These are phyloP conservation scores for Neurospora terricola DNA, from an alignment of 495 filamentous ascomycete genomes.

Conservation along the genomic window DNA sequence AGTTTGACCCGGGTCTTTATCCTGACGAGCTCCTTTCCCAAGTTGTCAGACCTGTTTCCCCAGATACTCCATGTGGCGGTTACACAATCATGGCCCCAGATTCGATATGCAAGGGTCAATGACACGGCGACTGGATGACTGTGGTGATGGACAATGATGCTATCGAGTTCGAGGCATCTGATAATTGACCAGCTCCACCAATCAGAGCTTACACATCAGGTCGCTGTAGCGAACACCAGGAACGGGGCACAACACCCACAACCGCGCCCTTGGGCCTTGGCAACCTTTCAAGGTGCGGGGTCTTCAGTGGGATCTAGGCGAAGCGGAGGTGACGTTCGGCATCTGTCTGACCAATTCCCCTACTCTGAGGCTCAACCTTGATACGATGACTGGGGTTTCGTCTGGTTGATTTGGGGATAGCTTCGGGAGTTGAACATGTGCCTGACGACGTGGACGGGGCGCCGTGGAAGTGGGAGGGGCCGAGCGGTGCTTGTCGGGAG, in stretches of 20 bases:
- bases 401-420: not conserved
- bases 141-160: not conserved
- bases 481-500: not conserved
- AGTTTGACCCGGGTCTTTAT: not conserved
- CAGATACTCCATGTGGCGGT: not conserved
- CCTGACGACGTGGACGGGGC: not conserved
- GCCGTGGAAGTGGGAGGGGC: not conserved
- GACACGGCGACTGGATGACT: not conserved
- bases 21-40: not conserved
- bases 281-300: slow-evolving; percentile 3
- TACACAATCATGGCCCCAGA: not conserved
- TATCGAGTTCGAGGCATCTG: not conserved
- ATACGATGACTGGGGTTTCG: not conserved
- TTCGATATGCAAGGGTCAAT: not conserved
- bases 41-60: not conserved
- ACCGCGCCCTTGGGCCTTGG: not conserved
- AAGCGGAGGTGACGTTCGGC: slow-evolving; percentile 17
- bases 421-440: not conserved
- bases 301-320: slow-evolving; percentile 11
- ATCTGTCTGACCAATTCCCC: slow-evolving; percentile 1
- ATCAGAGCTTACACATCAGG: not conserved
- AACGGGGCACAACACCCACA: not conserved
- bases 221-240: not conserved
- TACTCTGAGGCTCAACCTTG: not conserved
- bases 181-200: not conserved